Evolutionary conservation across 352 stramenopile genomes (phyloP), one percentile per base, ranked within the genome.

Genomic region (Phytophthora tentaculata): DNA sequence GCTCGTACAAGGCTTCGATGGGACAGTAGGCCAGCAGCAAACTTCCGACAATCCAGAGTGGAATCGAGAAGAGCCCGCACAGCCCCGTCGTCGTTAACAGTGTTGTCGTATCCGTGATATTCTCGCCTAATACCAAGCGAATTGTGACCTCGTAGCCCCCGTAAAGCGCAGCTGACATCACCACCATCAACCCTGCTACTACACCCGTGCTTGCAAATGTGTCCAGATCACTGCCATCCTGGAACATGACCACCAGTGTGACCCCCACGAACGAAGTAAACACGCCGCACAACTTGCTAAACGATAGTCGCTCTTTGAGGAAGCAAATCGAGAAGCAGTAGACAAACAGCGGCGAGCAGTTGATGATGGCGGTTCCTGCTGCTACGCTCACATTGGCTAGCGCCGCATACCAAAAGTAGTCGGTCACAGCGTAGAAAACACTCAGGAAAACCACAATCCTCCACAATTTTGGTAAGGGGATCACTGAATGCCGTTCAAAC

Each of bases 311-410:
- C 39, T 89, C 81, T 54, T 69, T 55, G 32, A 89, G 58, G 16
- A 85, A 83, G 61, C 78, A 89, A 45, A 87, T 78, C 9, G 81
- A 89, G 52, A 87, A 89, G 61, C 73, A 85, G 74, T 86, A 89
- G 9, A 89, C 81, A 57, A 87, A 89, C 2, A 89, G 67, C 23
- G 81, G 81, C 28, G 79, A 84, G 64, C 69, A 83, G 62, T 86
- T 89, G 74, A 83, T 86, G 56, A 89, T 84, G 17, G 78, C 77
- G 0, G 74, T 86, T 23, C 78, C 79, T 2, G 71, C 74, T 2
- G 71, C 76, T 17, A 86, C 78, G 61, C 76, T 89, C 44, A 87
- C 71, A 51, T 73, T 74, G n/a, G 72, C 62, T n/a, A 89, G 57
- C 23, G 81, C 76, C 2, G 77, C 71, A 56, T 84, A 89, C 78